Percentiles rank a stretch among this genome's conserved stretches.
phyloP scores from a whole-genome alignment of 2,329 filamentous ascomycete genomes.

The Colletotrichum spinosum region DNA sequence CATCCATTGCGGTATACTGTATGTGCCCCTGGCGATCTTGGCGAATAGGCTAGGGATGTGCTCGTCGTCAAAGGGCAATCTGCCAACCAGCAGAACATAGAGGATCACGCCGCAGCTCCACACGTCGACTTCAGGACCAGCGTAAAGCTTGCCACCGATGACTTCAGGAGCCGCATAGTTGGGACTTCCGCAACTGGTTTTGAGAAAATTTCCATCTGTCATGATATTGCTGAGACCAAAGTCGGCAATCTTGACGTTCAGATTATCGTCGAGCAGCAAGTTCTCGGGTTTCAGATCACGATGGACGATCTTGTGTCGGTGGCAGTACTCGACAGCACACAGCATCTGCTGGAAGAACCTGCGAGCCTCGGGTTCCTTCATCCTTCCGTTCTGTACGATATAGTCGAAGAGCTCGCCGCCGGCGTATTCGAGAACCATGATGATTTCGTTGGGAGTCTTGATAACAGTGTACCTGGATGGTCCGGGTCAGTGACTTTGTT shows the following conservation, averaged over 20 bases:
- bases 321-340: conserved; percentile 98
- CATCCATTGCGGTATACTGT: conserved; percentile 92
- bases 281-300: conserved; percentile 98
- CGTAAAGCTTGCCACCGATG: conserved; percentile 97
- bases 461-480: conserved; percentile 89
- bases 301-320: conserved; percentile 98
- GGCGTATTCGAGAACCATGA: conserved; percentile 99
- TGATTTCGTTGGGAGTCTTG: conserved; percentile 92
- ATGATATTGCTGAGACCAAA: conserved; percentile 99
- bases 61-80: conserved; percentile 96
- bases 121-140: conserved; percentile 96
- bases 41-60: conserved; percentile 98
- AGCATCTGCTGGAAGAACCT: conserved; percentile 99
- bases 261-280: conserved; percentile 89
- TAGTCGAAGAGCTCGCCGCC: conserved; percentile 98
- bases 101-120: conserved; percentile 97
- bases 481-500: conserved; percentile 9
- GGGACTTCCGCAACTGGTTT: conserved; percentile 97
- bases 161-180: conserved; percentile 99
- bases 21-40: conserved; percentile 95
- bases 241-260: conserved; percentile 99
- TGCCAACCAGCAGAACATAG: conserved; percentile 83
- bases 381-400: conserved; percentile 92
- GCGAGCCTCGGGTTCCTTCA: conserved; percentile 91
- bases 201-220: conserved; percentile 99